A percentile compares a stretch with the other conserved stretches of the same genome.
Conservation (phyloP, 495 filamentous ascomycete genomes). For the Rhypophila decipiens region DNA sequence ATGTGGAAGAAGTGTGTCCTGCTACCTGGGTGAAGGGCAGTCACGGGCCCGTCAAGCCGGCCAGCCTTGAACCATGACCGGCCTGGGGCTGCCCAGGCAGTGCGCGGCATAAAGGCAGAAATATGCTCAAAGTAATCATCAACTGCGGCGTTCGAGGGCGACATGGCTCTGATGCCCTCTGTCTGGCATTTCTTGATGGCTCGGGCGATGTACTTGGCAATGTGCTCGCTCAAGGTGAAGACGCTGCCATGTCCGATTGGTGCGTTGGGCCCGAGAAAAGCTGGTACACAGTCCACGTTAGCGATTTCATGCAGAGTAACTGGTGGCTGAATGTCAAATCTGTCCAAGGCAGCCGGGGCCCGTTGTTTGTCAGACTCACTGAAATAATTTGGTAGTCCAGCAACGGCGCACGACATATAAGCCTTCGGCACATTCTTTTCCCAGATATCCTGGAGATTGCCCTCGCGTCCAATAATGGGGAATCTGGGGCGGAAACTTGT, state of each 20-base stretch:
- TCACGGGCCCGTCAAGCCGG: constrained; percentile 37
- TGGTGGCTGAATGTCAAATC: background rate
- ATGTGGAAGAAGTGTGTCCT: constrained; percentile 48
- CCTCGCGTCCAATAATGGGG: constrained; percentile 47
- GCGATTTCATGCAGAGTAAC: background rate
- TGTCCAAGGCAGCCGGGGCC: background rate
- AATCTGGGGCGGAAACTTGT: constrained; percentile 55
- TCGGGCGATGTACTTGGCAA: constrained; percentile 38
- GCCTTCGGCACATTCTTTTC: constrained; percentile 28
- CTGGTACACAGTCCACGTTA: constrained; percentile 20
- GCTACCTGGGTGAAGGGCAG: constrained; percentile 43
- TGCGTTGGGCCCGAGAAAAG: constrained; percentile 42
- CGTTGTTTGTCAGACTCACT: constrained; percentile 23
- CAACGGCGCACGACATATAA: constrained; percentile 42
- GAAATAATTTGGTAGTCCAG: constrained; percentile 43
- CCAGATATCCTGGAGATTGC: constrained; percentile 42
- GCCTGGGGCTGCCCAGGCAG: constrained; percentile 35
- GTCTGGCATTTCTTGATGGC: constrained; percentile 40
- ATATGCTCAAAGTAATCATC: constrained; percentile 42
- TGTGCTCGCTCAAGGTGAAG: constrained; percentile 41
- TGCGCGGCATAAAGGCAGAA: constrained; percentile 41
- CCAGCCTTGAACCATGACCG: constrained; percentile 47
- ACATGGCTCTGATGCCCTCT: constrained; percentile 35
- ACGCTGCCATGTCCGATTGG: constrained; percentile 46
- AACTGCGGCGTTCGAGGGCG: constrained; percentile 33